A percentile compares a stretch with the other conserved stretches of the same genome.
Evolutionary conservation across 1,284 basidiomycete genomes (phyloP).

Genomic region (Marasmius fiardii): DNA sequence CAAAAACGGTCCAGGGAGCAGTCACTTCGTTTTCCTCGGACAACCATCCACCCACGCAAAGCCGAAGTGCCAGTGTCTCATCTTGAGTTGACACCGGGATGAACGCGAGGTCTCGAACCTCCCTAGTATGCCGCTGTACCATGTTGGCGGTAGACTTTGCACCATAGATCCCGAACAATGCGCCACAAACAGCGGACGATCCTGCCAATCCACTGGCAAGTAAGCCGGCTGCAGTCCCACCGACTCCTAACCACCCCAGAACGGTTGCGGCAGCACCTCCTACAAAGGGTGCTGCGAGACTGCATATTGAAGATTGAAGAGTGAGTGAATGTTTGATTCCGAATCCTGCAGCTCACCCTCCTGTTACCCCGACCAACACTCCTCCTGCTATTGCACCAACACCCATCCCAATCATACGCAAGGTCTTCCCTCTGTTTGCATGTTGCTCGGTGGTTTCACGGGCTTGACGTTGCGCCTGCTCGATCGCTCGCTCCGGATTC

Average conservation of each 20-base stretch:
- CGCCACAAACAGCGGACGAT: slow-evolving; percentile 53
- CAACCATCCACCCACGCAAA: slow-evolving; percentile 60
- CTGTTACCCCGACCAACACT: slow-evolving; percentile 51
- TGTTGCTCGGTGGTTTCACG: slow-evolving; percentile 38
- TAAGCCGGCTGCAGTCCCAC: slow-evolving; percentile 50
- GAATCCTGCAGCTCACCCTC: slow-evolving; percentile 22
- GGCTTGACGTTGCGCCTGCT: slow-evolving; percentile 42
- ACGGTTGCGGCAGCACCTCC: slow-evolving; percentile 50
- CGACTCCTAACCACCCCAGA: slow-evolving; percentile 49
- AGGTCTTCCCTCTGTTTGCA: slow-evolving; percentile 36
- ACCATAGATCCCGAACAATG: slow-evolving; percentile 57
- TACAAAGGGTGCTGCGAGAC: slow-evolving; percentile 55
- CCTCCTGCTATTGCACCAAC: slow-evolving; percentile 54
- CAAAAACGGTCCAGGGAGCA: slow-evolving; percentile 52
- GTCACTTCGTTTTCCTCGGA: slow-evolving; percentile 40
- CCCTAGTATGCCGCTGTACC: slow-evolving; percentile 48
- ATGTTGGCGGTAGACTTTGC: slow-evolving; percentile 45
- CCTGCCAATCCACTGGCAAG: slow-evolving; percentile 53
- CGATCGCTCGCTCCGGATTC: slow-evolving; percentile 42
- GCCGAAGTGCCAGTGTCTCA: slow-evolving; percentile 44
- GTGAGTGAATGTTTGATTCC: not conserved
- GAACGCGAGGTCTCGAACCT: slow-evolving; percentile 52
- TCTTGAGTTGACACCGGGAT: slow-evolving; percentile 36
- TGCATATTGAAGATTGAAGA: slow-evolving; percentile 16
- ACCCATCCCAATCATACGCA: slow-evolving; percentile 48